Evolutionary conservation across 345 rosid species (phyloP).

Genomic region (Citrus medica): DNA sequence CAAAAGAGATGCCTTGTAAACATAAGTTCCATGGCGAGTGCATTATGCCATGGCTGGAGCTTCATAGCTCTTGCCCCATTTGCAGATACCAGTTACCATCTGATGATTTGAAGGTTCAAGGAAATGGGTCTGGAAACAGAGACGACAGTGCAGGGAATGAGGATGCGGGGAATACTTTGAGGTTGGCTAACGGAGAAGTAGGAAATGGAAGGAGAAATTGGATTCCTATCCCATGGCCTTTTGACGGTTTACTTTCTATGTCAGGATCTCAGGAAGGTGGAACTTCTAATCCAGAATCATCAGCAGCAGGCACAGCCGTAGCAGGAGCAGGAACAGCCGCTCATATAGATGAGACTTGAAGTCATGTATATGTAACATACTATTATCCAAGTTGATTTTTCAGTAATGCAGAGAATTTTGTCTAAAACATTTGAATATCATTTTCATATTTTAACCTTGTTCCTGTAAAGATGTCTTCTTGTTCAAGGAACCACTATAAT

Average conservation of each 20-base stretch:
- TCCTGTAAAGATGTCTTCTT: no score
- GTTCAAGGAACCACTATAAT: no score
- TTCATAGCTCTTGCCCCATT: conserved; percentile 62
- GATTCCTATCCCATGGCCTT: conserved; percentile 30
- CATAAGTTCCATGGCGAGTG: conserved; percentile 58
- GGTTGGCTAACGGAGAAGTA: neutral
- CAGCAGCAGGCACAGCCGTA: neutral
- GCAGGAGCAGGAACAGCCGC: no score
- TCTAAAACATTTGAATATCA: neutral
- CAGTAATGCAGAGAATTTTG: neutral
- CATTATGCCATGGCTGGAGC: conserved; percentile 55
- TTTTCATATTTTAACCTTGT: neutral
- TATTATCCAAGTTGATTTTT: neutral
- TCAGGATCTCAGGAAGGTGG: conserved; percentile 19
- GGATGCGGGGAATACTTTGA: neutral
- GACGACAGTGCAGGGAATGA: neutral
- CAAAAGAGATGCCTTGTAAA: conserved; percentile 59
- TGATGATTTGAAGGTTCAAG: conserved; percentile 22
- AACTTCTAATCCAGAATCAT: conserved; percentile 14
- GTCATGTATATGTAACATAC: neutral
- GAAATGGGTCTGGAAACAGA: conserved; percentile 4
- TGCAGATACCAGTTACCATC: conserved; percentile 44
- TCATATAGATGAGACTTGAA: no score
- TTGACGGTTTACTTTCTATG: conserved; percentile 22
- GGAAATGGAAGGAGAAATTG: conserved; percentile 23